Percentiles rank a stretch among this genome's conserved stretches.
phyloP scores from a whole-genome alignment of 1,284 basidiomycete species.

The Mrakiaceae sp. region DNA sequence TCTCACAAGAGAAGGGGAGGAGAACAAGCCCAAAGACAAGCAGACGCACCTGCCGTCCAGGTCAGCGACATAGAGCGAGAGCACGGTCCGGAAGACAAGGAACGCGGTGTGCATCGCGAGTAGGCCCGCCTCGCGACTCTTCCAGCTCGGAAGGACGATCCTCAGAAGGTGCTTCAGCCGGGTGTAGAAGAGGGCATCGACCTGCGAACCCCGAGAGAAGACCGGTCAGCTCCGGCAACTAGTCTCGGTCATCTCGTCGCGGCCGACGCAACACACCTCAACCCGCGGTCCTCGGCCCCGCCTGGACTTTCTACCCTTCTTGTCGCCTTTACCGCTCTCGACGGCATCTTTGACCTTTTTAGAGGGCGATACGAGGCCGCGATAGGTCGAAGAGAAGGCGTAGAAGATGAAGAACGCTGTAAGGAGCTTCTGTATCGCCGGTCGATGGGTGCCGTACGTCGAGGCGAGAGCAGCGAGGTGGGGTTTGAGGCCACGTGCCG shows the following conservation, averaged over 20 bases:
- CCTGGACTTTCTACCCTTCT: slow-evolving; percentile 32
- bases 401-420: slow-evolving; percentile 51
- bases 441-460: slow-evolving; percentile 9
- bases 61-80: slow-evolving; percentile 90
- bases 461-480: neutral
- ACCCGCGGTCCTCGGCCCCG: slow-evolving; percentile 46
- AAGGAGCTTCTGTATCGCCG: slow-evolving; percentile 12
- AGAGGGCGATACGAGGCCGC: slow-evolving; percentile 11
- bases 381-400: slow-evolving; percentile 38
- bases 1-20: neutral
- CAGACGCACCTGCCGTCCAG: slow-evolving; percentile 72
- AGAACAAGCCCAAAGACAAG: slow-evolving; percentile 6
- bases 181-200: slow-evolving; percentile 82
- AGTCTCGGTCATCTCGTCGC: slow-evolving; percentile 4
- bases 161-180: slow-evolving; percentile 64
- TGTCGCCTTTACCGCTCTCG: slow-evolving; percentile 26
- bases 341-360: neutral
- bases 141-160: slow-evolving; percentile 78
- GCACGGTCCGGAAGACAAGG: slow-evolving; percentile 75
- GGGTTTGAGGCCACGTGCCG: neutral
- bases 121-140: slow-evolving; percentile 75
- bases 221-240: slow-evolving; percentile 15
- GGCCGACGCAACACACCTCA: slow-evolving; percentile 43
- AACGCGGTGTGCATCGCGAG: slow-evolving; percentile 78
- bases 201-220: slow-evolving; percentile 36